Percentiles rank a stretch among this genome's conserved stretches.
These are phyloP conservation scores for Plasmodium ovale DNA, from an alignment of 169 alveolate genomes.

Conservation along the genomic window DNA sequence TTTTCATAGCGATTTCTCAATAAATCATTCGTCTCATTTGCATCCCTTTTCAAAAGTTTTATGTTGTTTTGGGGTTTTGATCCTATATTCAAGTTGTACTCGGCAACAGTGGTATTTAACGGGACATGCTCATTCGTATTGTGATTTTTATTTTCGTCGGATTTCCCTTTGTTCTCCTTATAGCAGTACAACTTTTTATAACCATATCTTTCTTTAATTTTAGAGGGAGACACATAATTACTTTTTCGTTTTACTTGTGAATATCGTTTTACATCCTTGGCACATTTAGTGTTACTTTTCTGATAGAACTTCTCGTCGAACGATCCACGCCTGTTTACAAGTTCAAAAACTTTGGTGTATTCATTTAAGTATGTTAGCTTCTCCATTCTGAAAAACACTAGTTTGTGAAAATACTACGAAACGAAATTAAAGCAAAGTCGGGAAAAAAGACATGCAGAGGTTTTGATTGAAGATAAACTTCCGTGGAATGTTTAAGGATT, in stretches of 20 bases:
- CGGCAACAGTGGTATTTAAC: too few species aligned
- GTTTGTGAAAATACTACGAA: neutral
- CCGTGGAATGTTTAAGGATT: too few species aligned
- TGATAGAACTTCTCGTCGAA: slow-evolving; percentile 5
- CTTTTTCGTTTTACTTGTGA: slow-evolving; percentile 25
- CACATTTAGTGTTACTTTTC: neutral
- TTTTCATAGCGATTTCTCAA: neutral
- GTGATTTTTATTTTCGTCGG: slow-evolving; percentile 1
- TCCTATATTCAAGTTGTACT: too few species aligned
- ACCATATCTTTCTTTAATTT: slow-evolving; percentile 13
- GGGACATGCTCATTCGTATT: slow-evolving; percentile 21
- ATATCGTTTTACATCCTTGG: slow-evolving; percentile 5
- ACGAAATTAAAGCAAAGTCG: neutral
- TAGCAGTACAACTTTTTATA: slow-evolving; percentile 19
- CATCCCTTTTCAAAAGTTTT: slow-evolving; percentile 16
- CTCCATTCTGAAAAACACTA: slow-evolving; percentile 20
- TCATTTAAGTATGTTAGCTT: slow-evolving; percentile 17
- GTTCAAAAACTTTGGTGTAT: slow-evolving; percentile 14
- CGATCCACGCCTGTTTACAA: neutral
- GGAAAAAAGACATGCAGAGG: neutral
- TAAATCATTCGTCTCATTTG: neutral
- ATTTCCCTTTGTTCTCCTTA: slow-evolving; percentile 24
- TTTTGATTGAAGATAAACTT: too few species aligned
- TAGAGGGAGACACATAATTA: neutral
- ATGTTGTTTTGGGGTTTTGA: too few species aligned